A percentile compares a stretch with the other conserved stretches of the same genome.
phyloP scores from a whole-genome alignment of 164 flowering plant species.

The Tinospora cordifolia region DNA sequence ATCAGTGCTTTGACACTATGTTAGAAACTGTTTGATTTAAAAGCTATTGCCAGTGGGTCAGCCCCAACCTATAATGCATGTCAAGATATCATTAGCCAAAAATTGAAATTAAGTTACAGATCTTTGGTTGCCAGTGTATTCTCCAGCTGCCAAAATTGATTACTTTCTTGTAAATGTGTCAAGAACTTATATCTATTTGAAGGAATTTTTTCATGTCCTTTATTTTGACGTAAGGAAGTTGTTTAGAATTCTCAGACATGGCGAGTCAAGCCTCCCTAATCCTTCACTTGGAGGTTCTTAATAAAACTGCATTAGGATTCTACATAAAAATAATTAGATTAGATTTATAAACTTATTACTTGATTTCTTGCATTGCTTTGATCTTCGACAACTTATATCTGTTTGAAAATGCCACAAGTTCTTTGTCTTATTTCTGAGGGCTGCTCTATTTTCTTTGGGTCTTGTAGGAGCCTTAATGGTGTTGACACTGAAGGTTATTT shows the following conservation, averaged over 20 bases:
- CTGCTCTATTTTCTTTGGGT: neutral
- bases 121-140: no score
- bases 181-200: neutral
- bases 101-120: no score
- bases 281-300: neutral
- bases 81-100: no score
- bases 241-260: neutral
- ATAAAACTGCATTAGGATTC: neutral
- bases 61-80: no score
- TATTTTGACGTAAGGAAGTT: neutral
- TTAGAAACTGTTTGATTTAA: no score
- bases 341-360: neutral
- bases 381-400: neutral
- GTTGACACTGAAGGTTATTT: conserved; percentile 84
- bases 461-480: conserved; percentile 87
- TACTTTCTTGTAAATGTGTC: neutral
- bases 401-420: neutral
- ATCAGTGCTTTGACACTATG: no score
- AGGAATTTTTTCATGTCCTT: neutral
- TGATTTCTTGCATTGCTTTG: neutral
- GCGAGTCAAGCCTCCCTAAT: neutral
- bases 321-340: neutral
- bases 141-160: no score
- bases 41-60: no score
- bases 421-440: neutral